Evolutionary conservation across 176 grass and related monocot species (phyloP).

Genomic region (Thinopyrum elongatum): DNA sequence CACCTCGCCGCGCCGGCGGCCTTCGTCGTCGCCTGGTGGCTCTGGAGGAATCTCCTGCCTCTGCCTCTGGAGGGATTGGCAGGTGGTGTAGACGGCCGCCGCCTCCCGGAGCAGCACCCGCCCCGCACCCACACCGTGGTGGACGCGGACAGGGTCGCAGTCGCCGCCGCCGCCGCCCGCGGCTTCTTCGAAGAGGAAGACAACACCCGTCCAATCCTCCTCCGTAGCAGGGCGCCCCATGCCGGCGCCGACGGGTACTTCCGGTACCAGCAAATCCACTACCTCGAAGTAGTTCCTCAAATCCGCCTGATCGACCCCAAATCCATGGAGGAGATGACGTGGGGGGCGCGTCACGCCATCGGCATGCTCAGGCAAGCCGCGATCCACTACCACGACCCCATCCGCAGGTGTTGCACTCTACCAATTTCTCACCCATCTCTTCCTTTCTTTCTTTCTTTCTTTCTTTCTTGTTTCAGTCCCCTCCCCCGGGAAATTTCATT

Average conservation of each 20-base stretch:
- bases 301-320: not conserved
- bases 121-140: not conserved
- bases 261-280: not conserved
- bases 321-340: not conserved
- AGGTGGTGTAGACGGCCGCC: not conserved
- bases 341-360: no score
- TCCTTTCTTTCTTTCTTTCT: no score
- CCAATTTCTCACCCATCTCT: no score
- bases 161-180: not conserved
- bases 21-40: not conserved
- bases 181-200: not conserved
- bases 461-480: no score
- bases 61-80: not conserved
- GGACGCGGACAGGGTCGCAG: not conserved
- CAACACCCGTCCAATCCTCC: not conserved
- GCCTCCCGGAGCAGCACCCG: not conserved
- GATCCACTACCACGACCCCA: not conserved
- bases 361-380: not conserved
- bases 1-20: not conserved
- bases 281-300: not conserved
- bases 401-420: not conserved
- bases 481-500: no score
- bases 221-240: not conserved
- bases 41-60: not conserved
- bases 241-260: not conserved